Evolutionary conservation across 1,139 yeast species (phyloP).

Genomic region (Suhomyces coccinellae): DNA sequence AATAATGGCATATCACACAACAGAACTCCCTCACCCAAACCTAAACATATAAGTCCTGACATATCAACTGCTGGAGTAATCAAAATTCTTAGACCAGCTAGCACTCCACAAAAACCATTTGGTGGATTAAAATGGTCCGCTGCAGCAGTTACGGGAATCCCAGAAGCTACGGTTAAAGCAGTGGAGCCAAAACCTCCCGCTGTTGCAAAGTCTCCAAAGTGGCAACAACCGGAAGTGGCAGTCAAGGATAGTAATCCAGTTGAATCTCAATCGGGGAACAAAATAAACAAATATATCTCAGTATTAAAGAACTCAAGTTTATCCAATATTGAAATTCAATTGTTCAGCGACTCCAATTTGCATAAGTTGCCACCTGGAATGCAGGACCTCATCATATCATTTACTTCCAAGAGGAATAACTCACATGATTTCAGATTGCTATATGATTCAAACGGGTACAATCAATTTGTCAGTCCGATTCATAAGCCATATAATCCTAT

Average conservation of each 20-base stretch:
- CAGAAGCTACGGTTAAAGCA: conserved; percentile 5
- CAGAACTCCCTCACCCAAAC: conserved; percentile 15
- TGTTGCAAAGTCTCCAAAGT: background rate
- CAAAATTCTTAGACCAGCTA: conserved; percentile 64
- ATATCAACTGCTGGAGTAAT: conserved; percentile 23
- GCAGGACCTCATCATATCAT: conserved; percentile 61
- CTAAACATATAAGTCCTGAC: conserved; percentile 17
- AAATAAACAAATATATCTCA: conserved; percentile 22
- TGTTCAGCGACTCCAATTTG: conserved; percentile 44
- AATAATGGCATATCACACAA: background rate
- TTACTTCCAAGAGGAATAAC: conserved; percentile 42
- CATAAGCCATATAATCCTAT: conserved; percentile 43
- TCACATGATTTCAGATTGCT: conserved; percentile 29
- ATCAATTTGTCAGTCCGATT: conserved; percentile 35
- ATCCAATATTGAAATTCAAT: conserved; percentile 32
- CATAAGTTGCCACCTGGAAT: conserved; percentile 68
- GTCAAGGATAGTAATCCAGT: background rate
- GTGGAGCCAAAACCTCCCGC: background rate
- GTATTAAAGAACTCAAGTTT: conserved; percentile 36
- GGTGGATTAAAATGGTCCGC: conserved; percentile 71
- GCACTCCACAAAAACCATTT: conserved; percentile 63
- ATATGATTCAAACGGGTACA: conserved; percentile 25
- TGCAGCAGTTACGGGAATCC: conserved; percentile 54
- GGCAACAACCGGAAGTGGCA: background rate
- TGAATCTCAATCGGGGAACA: background rate